A percentile compares a stretch with the other conserved stretches of the same genome.
These are phyloP conservation scores for Erysimum cheiri DNA, from an alignment of 441 rosid species.

Conservation along the genomic window DNA sequence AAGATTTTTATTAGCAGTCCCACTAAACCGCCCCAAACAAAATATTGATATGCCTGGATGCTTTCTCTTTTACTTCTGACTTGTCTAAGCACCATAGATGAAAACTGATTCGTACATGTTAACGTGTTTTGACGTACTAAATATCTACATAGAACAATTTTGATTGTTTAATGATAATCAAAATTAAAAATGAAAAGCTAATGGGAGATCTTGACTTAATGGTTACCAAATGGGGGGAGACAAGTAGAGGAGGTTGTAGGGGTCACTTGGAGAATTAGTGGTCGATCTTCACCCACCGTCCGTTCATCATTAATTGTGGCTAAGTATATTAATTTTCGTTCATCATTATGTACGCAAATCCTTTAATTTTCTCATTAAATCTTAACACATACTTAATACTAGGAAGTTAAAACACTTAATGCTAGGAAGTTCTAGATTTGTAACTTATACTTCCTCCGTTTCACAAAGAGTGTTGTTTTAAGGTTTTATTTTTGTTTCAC, in stretches of 20 bases:
- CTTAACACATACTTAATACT: neutral
- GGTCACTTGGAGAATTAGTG: slow-evolving; percentile 44
- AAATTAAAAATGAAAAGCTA: slow-evolving; percentile 16
- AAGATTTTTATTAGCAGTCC: slow-evolving; percentile 27
- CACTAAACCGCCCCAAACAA: slow-evolving; percentile 39
- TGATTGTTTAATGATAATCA: neutral
- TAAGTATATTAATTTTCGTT: slow-evolving; percentile 23
- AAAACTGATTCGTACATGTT: slow-evolving; percentile 24
- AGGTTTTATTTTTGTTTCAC: no score
- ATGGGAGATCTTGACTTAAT: slow-evolving; percentile 38
- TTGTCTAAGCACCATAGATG: slow-evolving; percentile 20
- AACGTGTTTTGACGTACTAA: slow-evolving; percentile 9
- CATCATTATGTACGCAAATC: neutral
- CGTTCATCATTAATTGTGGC: slow-evolving; percentile 37
- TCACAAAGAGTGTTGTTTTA: no score
- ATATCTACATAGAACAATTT: neutral
- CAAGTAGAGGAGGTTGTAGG: slow-evolving; percentile 45
- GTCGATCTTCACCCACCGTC: slow-evolving; percentile 42
- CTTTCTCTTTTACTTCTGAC: slow-evolving; percentile 33
- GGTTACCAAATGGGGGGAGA: slow-evolving; percentile 40
- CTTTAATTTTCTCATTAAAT: slow-evolving; percentile 5
- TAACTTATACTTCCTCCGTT: no score
- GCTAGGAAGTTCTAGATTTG: neutral
- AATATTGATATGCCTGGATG: neutral
- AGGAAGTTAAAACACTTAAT: neutral